Base-by-base conservation (phyloP, 2,329 filamentous ascomycete species). In the Aureobasidium pullulans region DNA sequence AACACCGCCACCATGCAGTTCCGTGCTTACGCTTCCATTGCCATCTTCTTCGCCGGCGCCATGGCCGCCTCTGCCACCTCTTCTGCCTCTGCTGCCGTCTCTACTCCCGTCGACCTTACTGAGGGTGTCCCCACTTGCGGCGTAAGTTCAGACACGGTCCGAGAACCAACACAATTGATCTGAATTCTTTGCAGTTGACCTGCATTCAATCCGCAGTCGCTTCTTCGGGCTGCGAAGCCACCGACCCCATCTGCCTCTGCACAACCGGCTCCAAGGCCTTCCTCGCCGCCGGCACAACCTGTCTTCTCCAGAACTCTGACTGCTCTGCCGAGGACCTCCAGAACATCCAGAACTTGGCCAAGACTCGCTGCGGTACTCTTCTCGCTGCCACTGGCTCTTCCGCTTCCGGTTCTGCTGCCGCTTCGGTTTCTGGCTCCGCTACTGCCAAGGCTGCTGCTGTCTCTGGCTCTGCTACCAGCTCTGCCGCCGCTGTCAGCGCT, bases 161-260 rank as follows among this genome's bases (percentile, higher is more conserved):
- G 13, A 23, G n/a, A 23, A 19, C 28, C n/a, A 37, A 28, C 15
- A 31, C 8, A 19, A 42, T 37, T 8, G 11, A 10, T 28, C 44
- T 43, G 10, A 50, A 46, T 4, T 5, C 5, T 1, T 7, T 1
- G 11, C 23, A 59, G 56, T 9, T 59, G 19, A 19, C 23, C 57
- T 84, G 81, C 72, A 72, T 82, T 66, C 66, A 70, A 47, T 66
- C 71, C 23, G 79, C 79, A 63, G 74, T 81, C 66, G 68, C 70
- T 16, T 68, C 70, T n/a, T 76, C 76, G 19, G 75, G 76, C 66
- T 84, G 81, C 69, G 64, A 61, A 13, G 61, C 75, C 60, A 73
- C 70, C 46, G 79, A 84, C 69, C 66, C 72, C 44, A 69, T 67
- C 53, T 84, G 81, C 75, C 79, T 80, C 66, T 83, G 81, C 73